A percentile compares a stretch with the other conserved stretches of the same genome.
phyloP scores from a whole-genome alignment of 2,329 filamentous ascomycete genomes.

The Penicillium sp. region DNA sequence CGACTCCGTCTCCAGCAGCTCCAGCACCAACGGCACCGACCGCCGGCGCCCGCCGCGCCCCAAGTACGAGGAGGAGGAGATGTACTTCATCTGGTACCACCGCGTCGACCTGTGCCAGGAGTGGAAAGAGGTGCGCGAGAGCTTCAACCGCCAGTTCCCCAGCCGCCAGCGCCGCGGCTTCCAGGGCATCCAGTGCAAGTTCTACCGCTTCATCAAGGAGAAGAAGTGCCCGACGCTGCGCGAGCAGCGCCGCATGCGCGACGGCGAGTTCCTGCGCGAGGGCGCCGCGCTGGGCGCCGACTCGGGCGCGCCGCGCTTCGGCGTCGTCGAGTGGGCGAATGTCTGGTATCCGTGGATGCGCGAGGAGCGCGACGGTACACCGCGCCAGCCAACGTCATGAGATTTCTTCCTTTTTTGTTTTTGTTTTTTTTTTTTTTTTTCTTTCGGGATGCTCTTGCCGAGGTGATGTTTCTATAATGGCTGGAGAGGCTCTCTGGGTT shows the following conservation, averaged over 20 bases:
- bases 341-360: constrained; percentile 47
- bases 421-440: neutral
- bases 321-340: constrained; percentile 41
- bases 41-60: constrained; percentile 44
- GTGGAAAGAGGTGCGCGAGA: constrained; percentile 47
- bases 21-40: constrained; percentile 34
- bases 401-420: neutral
- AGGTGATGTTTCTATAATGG: constrained; percentile 4
- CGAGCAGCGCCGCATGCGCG: constrained; percentile 41
- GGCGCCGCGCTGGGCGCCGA: constrained; percentile 26
- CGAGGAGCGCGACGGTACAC: constrained; percentile 31
- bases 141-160: constrained; percentile 46
- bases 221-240: constrained; percentile 46
- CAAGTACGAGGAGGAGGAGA: constrained; percentile 49
- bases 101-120: constrained; percentile 47
- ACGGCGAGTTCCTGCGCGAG: constrained; percentile 40
- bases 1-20: constrained; percentile 43
- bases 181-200: constrained; percentile 51
- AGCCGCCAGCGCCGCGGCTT: constrained; percentile 40
- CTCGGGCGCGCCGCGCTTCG: constrained; percentile 35
- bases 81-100: constrained; percentile 52
- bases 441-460: neutral
- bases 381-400: too few species aligned
- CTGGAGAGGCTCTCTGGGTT: neutral
- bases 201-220: constrained; percentile 49